A percentile compares a stretch with the other conserved stretches of the same genome.
phyloP scores from a whole-genome alignment of 129 eudicot species.

The Dittrichia graveolens region DNA sequence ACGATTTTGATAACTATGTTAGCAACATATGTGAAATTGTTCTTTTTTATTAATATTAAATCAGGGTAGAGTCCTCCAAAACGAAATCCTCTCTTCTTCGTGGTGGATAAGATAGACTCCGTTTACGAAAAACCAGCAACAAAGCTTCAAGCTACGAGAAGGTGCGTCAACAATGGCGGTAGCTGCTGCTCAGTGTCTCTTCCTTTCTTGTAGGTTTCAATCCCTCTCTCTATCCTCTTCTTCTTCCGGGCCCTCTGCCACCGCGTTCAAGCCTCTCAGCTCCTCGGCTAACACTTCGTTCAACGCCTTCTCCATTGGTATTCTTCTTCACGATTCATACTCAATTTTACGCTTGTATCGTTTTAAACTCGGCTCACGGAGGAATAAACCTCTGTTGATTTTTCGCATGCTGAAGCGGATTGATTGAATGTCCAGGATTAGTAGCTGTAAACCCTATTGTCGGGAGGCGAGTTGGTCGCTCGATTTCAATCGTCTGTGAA shows the following conservation, averaged over 20 bases:
- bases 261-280: conserved; percentile 57
- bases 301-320: conserved; percentile 71
- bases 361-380: background rate
- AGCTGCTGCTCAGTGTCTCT: conserved; percentile 44
- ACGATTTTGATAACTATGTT: no score
- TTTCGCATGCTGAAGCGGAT: background rate
- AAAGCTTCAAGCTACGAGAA: background rate
- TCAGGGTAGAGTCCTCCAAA: background rate
- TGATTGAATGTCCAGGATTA: conserved; percentile 45
- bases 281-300: conserved; percentile 53
- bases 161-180: conserved; percentile 29
- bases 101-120: conserved; percentile 39
- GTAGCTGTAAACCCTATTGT: conserved; percentile 44
- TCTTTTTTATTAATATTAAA: background rate
- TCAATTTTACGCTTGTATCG: background rate
- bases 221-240: conserved; percentile 55
- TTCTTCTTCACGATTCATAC: background rate
- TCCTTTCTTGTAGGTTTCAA: conserved; percentile 49
- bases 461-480: conserved; percentile 36
- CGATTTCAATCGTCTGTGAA: conserved; percentile 66
- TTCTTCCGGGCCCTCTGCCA: conserved; percentile 39
- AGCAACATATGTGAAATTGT: no score
- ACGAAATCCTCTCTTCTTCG: background rate
- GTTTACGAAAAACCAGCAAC: conserved; percentile 10
- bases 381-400: background rate